phyloP scores from a whole-genome alignment of 2,329 filamentous ascomycete genomes.

The Endocalyx cinctus region DNA sequence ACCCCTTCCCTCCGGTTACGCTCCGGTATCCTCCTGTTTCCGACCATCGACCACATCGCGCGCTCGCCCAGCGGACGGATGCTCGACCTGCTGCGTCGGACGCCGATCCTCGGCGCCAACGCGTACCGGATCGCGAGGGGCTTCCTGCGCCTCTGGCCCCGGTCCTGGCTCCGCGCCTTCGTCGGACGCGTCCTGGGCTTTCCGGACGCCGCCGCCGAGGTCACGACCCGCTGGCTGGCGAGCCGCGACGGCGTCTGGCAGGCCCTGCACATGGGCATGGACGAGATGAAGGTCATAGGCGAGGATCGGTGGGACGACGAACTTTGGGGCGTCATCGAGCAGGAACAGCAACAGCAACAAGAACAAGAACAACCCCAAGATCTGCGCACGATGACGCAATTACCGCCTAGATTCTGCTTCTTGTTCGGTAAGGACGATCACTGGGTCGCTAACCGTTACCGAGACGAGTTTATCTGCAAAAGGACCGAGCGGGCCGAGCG shows the following conservation, averaged over 20 bases:
- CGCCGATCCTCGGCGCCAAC: conserved; percentile 36
- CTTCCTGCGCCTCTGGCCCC: conserved; percentile 39
- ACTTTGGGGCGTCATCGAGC: conserved; percentile 55
- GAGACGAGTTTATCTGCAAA: conserved; percentile 50
- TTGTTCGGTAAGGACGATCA: conserved; percentile 58
- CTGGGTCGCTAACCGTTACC: conserved; percentile 54
- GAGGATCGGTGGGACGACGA: conserved; percentile 57
- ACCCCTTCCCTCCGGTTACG: conserved; percentile 37
- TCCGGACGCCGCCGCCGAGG: conserved; percentile 41
- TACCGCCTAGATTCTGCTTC: conserved; percentile 48
- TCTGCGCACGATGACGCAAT: conserved; percentile 10
- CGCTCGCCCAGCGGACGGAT: conserved; percentile 55
- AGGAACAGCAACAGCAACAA: too few species aligned
- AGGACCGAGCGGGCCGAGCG: conserved; percentile 31
- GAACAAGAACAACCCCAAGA: conserved; percentile 20
- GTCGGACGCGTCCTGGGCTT: conserved; percentile 42
- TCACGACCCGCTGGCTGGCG: conserved; percentile 50
- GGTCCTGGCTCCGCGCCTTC: conserved; percentile 35
- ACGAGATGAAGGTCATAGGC: conserved; percentile 55
- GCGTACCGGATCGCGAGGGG: conserved; percentile 36
- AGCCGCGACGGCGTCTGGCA: conserved; percentile 56
- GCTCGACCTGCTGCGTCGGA: conserved; percentile 38
- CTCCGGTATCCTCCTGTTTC: conserved; percentile 64
- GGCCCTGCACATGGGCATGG: conserved; percentile 52
- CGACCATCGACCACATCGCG: conserved; percentile 69